Evolutionary conservation across 2,329 filamentous ascomycete species (phyloP), one percentile per base, ranked within the genome.

Genomic region (Fusarium tupiense): DNA sequence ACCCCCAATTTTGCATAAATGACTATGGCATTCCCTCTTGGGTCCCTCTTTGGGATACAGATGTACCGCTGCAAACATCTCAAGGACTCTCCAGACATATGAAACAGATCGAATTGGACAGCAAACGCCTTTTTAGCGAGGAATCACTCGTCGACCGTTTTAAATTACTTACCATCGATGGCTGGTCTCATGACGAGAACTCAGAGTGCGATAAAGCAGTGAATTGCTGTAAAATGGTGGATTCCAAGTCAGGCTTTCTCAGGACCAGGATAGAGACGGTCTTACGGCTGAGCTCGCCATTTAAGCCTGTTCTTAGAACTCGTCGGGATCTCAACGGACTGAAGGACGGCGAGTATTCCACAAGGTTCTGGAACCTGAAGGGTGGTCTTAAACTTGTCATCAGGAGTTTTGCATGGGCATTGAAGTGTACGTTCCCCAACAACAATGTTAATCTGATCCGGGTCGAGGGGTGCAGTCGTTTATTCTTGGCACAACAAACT

Each of bases 101-200:
- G 0, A 0, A 37, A 20, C n/a, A 53, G n/a, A 37, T 37, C 3
- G 50, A 37, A 0, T 1, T 6, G 5, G 33, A 53, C 7, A 16
- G 50, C 19, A 26, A 26, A 2, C 13, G 4, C 3, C 19, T 22
- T 29, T 0, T 47, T 11, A 5, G 0, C 1, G 0, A 7, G 1
- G 19, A 29, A 29, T 0, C 4, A 22, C 12, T 1, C 3, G 0
- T 2, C 1, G 24, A 1, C 8, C 2, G 4, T 22, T 29, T 0
- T 0, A 22, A 19, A 24, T 3, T 53, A 26, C 33, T 13, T 6
- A 16, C 0, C 0, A 53, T 53, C 4, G 50, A 12, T 6, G 50
- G 33, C 6, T 53, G 50, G 50, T 6, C 50, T 11, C 50, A 53
- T 2, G n/a, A 2, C 3, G 4, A 8, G 2, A 2, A 12, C 8